Conservation (phyloP, 305 asterid species). For the Nicotiana rustica region DNA sequence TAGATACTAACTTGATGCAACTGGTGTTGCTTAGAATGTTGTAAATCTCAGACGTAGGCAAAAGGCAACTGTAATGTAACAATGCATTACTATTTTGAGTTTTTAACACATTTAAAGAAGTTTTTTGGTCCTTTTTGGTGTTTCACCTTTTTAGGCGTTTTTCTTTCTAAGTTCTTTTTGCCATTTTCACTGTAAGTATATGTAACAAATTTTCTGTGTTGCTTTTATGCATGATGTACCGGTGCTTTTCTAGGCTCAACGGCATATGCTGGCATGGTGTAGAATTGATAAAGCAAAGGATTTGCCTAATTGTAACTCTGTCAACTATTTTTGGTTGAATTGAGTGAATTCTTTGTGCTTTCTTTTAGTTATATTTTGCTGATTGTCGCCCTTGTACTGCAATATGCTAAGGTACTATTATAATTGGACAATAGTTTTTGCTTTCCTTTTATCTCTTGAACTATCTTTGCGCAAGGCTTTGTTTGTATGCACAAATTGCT, state of each 20-base stretch:
- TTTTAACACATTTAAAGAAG: background rate
- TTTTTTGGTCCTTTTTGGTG: background rate
- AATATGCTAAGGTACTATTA: too few relatives aligned
- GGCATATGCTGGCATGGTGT: background rate
- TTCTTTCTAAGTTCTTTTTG: background rate
- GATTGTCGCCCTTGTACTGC: too few relatives aligned
- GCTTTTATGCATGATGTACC: background rate
- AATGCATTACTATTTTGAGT: background rate
- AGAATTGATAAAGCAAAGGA: background rate
- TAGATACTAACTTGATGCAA: background rate
- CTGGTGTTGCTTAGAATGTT: conserved; percentile 16
- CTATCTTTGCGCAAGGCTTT: too few relatives aligned
- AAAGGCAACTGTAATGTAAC: background rate
- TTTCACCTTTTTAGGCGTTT: background rate
- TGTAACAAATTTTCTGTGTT: background rate
- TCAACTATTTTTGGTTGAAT: too few relatives aligned
- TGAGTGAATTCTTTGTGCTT: too few relatives aligned
- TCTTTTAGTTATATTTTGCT: too few relatives aligned
- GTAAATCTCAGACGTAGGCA: background rate
- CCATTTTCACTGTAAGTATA: conserved; percentile 7
- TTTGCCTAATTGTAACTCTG: background rate
- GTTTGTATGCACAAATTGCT: too few relatives aligned
- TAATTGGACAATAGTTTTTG: too few relatives aligned
- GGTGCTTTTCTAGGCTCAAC: conserved; percentile 3
- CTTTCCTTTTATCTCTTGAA: too few relatives aligned